Base-by-base conservation (phyloP, 73 alveolate genomes). In the Uronychia setigera region DNA sequence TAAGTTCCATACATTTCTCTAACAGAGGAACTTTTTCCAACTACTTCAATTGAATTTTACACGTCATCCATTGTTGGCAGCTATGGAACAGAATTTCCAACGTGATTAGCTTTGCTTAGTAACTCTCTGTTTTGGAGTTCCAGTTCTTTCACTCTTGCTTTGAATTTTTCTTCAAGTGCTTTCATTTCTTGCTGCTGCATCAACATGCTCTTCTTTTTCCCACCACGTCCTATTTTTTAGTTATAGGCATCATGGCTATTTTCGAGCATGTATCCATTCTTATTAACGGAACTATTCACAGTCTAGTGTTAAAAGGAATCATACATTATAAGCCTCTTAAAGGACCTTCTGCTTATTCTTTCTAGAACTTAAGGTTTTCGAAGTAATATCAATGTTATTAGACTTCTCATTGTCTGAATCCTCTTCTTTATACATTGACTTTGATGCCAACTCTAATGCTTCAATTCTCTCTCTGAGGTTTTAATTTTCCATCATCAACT, bases 381-480 rank as follows among this genome's bases (percentile, higher is more conserved):
- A n/a, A n/a, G n/a, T n/a, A n/a, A n/a, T n/a, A n/a, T n/a, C n/a
- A n/a, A n/a, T n/a, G n/a, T n/a, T n/a, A n/a, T n/a, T n/a, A n/a
- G n/a, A n/a, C n/a, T n/a, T n/a, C n/a, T n/a, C n/a, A n/a, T n/a
- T n/a, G n/a, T n/a, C n/a, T n/a, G n/a, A n/a, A 11, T 46, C 19
- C 67, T 46, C 67, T 46, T 46, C 67, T 46, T 46, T 46, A 11
- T 5, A 46, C n/a, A 46, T 5, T 5, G 67, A 11, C 19, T 46
- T 19, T 46, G 67, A 5, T 11, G 67, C 67, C 67, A 5, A 5
- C 67, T 46, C 67, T 11, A 46, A 46, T 46, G 5, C 67, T 46
- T 86, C 92, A 1, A 86, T 27, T 74, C 87, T 33, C 34, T 86
- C 92, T 31, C 87, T 58, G 32, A 86, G 30, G 29, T 77, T 58